Base-by-base conservation (phyloP, 352 stramenopile species). In the Phytopythium ostracodes region DNA sequence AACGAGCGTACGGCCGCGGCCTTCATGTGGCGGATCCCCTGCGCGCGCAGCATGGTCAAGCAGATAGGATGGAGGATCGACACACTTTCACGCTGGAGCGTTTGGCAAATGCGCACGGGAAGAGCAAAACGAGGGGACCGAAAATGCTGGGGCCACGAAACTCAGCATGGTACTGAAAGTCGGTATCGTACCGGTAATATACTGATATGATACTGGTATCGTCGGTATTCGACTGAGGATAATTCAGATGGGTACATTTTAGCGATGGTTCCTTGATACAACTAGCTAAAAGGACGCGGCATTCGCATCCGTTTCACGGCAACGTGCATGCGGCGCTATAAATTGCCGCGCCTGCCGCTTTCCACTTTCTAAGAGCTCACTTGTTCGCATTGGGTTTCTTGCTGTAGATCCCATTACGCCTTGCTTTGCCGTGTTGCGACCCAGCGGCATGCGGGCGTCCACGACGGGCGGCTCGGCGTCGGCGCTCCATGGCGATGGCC, bases 1-100 rank as follows among this genome's bases (percentile, higher is more conserved):
- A 92, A 87, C 24, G 72, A 66, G 57, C 68, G 71, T n/a, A 36
- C 52, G 24, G 60, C 36, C 64, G 71, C 72, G 22, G 27, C 31
- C 56, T 27, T 27, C 11, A 52, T 27, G 36, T 51, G 36, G 62
- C 64, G 62, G 51, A 65, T 43, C 27, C 74, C 65, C 43, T 75
- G 69, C 59, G 54, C 66, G 54, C 71, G 71, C 56, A 76, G 66
- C 72, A 79, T 76, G 14, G 36, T 44, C 49, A 25, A 52, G 38
- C 6, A n/a, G 38, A 8, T 10, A 9, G 15, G 38, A 22, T 36
- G 42, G 20, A 33, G n/a, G n/a, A n/a, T n/a, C n/a, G n/a, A 18
- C 40, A 46, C 5, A n/a, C 27, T 8, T 65, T 65, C 59, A 74
- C 64, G 58, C 65, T 60, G 59, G 56, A 62, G 50, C 49, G 8